These are phyloP conservation scores for Leccinellum luteum DNA, from an alignment of 768 basidiomycete genomes.

Conservation along the genomic window DNA sequence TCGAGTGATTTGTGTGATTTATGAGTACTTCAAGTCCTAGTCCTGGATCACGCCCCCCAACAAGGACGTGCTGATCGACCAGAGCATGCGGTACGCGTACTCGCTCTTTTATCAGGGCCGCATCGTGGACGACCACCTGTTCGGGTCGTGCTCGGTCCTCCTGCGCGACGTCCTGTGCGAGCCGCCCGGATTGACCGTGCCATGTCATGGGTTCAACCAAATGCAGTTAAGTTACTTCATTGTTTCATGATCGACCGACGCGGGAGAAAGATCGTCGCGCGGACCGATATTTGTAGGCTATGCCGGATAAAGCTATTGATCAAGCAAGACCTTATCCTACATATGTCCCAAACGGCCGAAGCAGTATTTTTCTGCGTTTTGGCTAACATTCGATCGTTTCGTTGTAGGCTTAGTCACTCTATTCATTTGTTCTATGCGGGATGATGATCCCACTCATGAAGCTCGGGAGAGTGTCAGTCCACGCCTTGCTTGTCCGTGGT, in stretches of 20 bases:
- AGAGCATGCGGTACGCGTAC: neutral
- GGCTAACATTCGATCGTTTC: slow-evolving; percentile 7
- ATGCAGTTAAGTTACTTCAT: slow-evolving; percentile 29
- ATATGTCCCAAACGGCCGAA: slow-evolving; percentile 1
- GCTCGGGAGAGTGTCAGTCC: neutral
- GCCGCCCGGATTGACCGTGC: slow-evolving; percentile 23
- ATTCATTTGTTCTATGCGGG: too few species aligned
- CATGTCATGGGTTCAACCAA: slow-evolving; percentile 25
- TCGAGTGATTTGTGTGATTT: too few species aligned
- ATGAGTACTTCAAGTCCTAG: too few species aligned
- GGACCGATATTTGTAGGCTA: slow-evolving; percentile 26
- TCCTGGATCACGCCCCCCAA: too few species aligned
- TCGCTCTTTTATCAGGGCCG: too few species aligned
- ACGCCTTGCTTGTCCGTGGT: too few species aligned
- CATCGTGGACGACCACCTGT: too few species aligned
- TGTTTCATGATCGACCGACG: slow-evolving; percentile 23
- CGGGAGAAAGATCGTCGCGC: slow-evolving; percentile 18
- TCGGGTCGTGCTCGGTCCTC: slow-evolving; percentile 8
- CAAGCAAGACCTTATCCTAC: slow-evolving; percentile 18
- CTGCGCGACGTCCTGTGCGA: slow-evolving; percentile 29
- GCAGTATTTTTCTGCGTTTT: neutral
- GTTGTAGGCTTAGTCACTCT: slow-evolving; percentile 5
- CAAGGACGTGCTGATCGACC: neutral
- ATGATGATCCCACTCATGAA: slow-evolving; percentile 2
- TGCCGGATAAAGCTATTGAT: slow-evolving; percentile 33